phyloP scores from a whole-genome alignment of 352 stramenopile species.

The Phytophthora fragariae region DNA sequence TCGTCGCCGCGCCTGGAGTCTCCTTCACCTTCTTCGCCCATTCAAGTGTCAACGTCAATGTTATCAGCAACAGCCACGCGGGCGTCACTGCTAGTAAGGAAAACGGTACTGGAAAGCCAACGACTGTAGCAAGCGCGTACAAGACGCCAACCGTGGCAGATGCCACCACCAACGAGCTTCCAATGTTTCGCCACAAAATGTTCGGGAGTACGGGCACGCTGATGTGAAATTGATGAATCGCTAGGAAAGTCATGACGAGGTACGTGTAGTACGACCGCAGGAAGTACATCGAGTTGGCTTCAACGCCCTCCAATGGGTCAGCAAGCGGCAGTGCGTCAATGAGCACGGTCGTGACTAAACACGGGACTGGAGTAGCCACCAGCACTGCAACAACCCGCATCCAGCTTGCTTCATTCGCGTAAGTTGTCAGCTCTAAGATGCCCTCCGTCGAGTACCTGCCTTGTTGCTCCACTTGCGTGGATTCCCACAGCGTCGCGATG shows the following conservation, averaged over 20 bases:
- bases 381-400: neutral
- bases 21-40: neutral
- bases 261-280: neutral
- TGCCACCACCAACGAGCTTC: neutral
- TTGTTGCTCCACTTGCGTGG: neutral
- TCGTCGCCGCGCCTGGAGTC: neutral
- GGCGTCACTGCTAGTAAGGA: neutral
- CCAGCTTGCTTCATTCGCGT: conserved; percentile 1
- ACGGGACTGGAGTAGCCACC: neutral
- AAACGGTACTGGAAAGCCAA: neutral
- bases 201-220: neutral
- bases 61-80: neutral
- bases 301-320: neutral
- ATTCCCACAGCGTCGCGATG: neutral
- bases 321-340: neutral
- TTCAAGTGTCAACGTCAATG: neutral
- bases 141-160: neutral
- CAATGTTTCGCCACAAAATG: neutral
- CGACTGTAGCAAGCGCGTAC: neutral
- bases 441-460: neutral
- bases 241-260: neutral
- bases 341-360: neutral
- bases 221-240: neutral
- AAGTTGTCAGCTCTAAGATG: conserved; percentile 3
- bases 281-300: neutral